Evolutionary conservation across 495 filamentous ascomycete species (phyloP).

Genomic region (Xylaria palmicola): DNA sequence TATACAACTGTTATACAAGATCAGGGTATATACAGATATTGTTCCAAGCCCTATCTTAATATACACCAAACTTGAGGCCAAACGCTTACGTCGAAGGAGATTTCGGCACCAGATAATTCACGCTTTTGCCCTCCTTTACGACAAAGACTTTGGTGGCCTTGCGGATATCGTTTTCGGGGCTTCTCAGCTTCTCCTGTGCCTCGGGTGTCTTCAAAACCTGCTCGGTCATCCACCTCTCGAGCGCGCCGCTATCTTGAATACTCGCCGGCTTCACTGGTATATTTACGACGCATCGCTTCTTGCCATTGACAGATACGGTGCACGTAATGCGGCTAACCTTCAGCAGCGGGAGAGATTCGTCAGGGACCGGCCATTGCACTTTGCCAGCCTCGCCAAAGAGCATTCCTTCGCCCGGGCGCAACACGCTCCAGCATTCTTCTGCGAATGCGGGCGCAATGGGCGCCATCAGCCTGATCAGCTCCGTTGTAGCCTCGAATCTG

Average conservation of each 20-base stretch:
- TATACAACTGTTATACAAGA: background rate
- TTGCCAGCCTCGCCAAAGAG: conserved; percentile 43
- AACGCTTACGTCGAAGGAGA: conserved; percentile 3
- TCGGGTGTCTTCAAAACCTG: conserved; percentile 41
- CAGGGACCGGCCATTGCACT: conserved; percentile 44
- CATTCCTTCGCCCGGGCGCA: conserved; percentile 37
- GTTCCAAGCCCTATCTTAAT: background rate
- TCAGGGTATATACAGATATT: conserved; percentile 4
- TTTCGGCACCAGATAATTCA: conserved; percentile 56
- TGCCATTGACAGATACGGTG: conserved; percentile 77
- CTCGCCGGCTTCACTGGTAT: conserved; percentile 44
- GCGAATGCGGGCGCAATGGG: conserved; percentile 76
- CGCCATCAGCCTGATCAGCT: conserved; percentile 67
- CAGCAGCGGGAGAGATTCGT: conserved; percentile 46
- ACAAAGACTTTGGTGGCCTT: conserved; percentile 51
- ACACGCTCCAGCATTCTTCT: conserved; percentile 73
- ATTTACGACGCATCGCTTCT: conserved; percentile 61
- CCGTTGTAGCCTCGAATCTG: conserved; percentile 33
- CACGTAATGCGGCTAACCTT: conserved; percentile 42
- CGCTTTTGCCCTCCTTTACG: conserved; percentile 50
- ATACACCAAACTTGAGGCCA: background rate
- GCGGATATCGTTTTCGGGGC: conserved; percentile 34
- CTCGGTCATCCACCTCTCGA: conserved; percentile 58
- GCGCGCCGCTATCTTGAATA: conserved; percentile 24
- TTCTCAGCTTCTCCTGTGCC: conserved; percentile 50